phyloP scores from a whole-genome alignment of 306 rosid species.

The Cucumis cinereus region DNA sequence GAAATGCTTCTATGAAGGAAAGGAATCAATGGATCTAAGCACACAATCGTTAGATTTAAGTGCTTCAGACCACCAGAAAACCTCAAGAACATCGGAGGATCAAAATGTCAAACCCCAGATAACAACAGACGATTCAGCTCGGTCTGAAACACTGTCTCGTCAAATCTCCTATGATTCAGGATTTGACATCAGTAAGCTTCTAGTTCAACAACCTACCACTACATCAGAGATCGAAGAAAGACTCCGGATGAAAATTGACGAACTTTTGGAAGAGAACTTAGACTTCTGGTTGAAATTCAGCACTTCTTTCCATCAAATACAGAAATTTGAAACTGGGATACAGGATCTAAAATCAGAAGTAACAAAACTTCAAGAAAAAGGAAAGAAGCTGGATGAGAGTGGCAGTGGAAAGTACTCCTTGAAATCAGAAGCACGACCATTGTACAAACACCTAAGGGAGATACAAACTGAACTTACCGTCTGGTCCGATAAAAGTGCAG shows the following conservation, averaged over 20 bases:
- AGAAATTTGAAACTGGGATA: constrained; percentile 49
- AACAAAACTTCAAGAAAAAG: constrained; percentile 36
- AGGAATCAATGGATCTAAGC: constrained; percentile 18
- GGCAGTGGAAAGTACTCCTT: constrained; percentile 15
- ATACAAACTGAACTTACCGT: constrained; percentile 53
- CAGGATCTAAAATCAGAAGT: constrained; percentile 50
- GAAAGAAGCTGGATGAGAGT: constrained; percentile 31
- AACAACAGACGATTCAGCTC: not conserved
- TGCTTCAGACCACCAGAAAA: constrained; percentile 8
- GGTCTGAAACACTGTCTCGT: not conserved
- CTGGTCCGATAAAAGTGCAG: constrained; percentile 46
- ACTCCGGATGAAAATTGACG: constrained; percentile 57
- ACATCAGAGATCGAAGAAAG: constrained; percentile 52
- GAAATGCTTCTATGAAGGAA: constrained; percentile 35
- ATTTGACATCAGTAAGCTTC: constrained; percentile 18
- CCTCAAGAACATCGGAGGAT: not conserved
- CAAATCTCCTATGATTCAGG: not conserved
- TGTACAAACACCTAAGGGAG: constrained; percentile 76
- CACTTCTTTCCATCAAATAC: constrained; percentile 55
- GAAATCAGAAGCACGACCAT: constrained; percentile 67
- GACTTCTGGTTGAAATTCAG: constrained; percentile 82
- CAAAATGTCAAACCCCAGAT: not conserved
- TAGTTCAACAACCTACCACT: constrained; percentile 17
- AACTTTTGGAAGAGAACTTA: constrained; percentile 78
- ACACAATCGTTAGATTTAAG: constrained; percentile 16